Percentiles rank a stretch among this genome's conserved stretches.
phyloP scores from a whole-genome alignment of 805 yeast genomes.

The Saccharomyces mikatae region DNA sequence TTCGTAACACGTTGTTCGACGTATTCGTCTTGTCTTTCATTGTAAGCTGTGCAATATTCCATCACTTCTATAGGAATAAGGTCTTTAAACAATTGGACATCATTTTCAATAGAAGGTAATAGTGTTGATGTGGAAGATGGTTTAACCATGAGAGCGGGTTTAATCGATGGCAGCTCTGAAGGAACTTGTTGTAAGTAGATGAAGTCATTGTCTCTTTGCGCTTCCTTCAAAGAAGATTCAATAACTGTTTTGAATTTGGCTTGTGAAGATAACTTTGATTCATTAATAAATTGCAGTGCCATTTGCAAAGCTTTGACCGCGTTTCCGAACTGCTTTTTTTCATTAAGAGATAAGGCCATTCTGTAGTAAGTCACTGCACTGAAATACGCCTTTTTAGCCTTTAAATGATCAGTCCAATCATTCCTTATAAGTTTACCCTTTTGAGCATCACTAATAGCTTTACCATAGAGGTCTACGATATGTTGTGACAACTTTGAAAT shows the following conservation, averaged over 20 bases:
- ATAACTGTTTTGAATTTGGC: slow-evolving; percentile 41
- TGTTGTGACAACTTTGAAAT: slow-evolving; percentile 60
- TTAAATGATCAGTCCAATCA: slow-evolving; percentile 59
- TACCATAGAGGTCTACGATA: slow-evolving; percentile 47
- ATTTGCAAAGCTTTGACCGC: slow-evolving; percentile 46
- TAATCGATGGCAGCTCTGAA: slow-evolving; percentile 33
- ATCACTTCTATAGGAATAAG: slow-evolving; percentile 61
- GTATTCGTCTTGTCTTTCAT: slow-evolving; percentile 54
- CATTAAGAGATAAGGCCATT: slow-evolving; percentile 36
- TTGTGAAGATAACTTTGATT: slow-evolving; percentile 26
- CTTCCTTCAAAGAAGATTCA: slow-evolving; percentile 37
- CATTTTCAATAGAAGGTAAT: slow-evolving; percentile 4
- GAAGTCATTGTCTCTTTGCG: slow-evolving; percentile 75
- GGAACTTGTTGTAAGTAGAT: slow-evolving; percentile 69
- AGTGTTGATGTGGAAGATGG: slow-evolving; percentile 15
- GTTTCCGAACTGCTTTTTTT: slow-evolving; percentile 49
- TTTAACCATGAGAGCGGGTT: slow-evolving; percentile 49
- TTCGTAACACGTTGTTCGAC: slow-evolving; percentile 37
- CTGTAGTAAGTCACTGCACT: slow-evolving; percentile 64
- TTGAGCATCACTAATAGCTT: slow-evolving; percentile 37
- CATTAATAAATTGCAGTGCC: slow-evolving; percentile 32
- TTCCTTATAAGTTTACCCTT: slow-evolving; percentile 44
- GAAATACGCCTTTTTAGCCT: slow-evolving; percentile 57
- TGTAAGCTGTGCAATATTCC: slow-evolving; percentile 58
- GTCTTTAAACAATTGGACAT: slow-evolving; percentile 42